These are phyloP conservation scores for Skeletonema costatum DNA, from an alignment of 108 stramenopile genomes.

Conservation along the genomic window DNA sequence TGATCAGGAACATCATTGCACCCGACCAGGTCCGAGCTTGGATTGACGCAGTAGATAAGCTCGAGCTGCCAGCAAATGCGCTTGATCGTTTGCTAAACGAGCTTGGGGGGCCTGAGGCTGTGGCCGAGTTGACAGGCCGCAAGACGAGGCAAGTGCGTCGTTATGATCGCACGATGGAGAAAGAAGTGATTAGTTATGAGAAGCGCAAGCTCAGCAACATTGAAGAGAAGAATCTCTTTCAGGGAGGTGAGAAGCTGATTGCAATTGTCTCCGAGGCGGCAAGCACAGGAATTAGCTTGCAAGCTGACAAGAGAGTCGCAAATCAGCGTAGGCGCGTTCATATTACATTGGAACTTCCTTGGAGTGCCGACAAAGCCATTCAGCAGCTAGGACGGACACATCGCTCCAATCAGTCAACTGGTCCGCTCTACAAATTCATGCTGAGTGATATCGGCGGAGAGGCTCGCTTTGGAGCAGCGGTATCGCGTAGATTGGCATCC, in stretches of 20 bases:
- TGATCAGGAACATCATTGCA: conserved; percentile 17
- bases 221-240: conserved; percentile 49
- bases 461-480: conserved; percentile 56
- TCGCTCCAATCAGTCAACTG: conserved; percentile 43
- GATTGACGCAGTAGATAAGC: conserved; percentile 27
- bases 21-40: conserved; percentile 26
- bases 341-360: conserved; percentile 69
- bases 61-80: conserved; percentile 55
- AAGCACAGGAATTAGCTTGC: conserved; percentile 54
- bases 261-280: conserved; percentile 75
- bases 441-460: conserved; percentile 53
- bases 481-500: conserved; percentile 54
- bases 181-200: conserved; percentile 28
- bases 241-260: conserved; percentile 54
- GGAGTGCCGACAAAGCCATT: conserved; percentile 70
- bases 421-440: conserved; percentile 42
- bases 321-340: conserved; percentile 46
- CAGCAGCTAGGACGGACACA: conserved; percentile 69
- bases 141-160: conserved; percentile 36
- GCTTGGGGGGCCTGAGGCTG: conserved; percentile 55
- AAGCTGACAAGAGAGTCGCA: conserved; percentile 19
- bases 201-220: conserved; percentile 35
- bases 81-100: conserved; percentile 63
- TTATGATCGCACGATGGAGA: conserved; percentile 1
- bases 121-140: conserved; percentile 81